These are phyloP conservation scores for Moesziomyces globuligerus DNA, from an alignment of 1,284 basidiomycete species.

Conservation along the genomic window DNA sequence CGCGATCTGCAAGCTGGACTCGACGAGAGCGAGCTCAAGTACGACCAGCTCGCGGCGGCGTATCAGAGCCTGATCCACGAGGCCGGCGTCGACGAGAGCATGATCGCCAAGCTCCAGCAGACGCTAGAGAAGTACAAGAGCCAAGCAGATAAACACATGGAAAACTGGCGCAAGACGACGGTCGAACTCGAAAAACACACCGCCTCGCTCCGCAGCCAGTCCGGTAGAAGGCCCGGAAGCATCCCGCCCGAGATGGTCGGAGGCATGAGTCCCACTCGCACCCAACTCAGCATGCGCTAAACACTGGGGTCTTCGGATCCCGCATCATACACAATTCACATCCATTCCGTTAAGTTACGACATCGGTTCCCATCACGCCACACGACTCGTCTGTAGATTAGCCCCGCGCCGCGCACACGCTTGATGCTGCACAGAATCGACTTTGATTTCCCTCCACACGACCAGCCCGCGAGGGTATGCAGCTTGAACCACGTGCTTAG, in stretches of 20 bases:
- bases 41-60: constrained; percentile 45
- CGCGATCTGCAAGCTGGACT: constrained; percentile 81
- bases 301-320: too few species aligned
- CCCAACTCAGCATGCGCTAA: constrained; percentile 17
- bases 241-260: constrained; percentile 19
- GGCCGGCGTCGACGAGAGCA: constrained; percentile 46
- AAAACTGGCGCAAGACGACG: constrained; percentile 47
- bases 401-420: too few species aligned
- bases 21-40: constrained; percentile 77
- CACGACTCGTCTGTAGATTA: neutral
- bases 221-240: constrained; percentile 19
- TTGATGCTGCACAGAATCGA: too few species aligned
- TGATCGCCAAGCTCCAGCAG: constrained; percentile 41
- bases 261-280: constrained; percentile 24
- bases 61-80: constrained; percentile 45
- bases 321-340: too few species aligned
- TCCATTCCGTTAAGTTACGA: too few species aligned
- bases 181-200: constrained; percentile 43
- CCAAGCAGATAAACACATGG: constrained; percentile 55
- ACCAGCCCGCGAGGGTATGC: too few species aligned
- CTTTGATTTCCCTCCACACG: too few species aligned
- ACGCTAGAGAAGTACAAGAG: constrained; percentile 50
- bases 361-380: too few species aligned
- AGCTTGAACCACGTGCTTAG: too few species aligned
- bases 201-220: constrained; percentile 13